Evolutionary conservation across 148 eudicot species (phyloP).

Genomic region (Amaranthus palmeri): DNA sequence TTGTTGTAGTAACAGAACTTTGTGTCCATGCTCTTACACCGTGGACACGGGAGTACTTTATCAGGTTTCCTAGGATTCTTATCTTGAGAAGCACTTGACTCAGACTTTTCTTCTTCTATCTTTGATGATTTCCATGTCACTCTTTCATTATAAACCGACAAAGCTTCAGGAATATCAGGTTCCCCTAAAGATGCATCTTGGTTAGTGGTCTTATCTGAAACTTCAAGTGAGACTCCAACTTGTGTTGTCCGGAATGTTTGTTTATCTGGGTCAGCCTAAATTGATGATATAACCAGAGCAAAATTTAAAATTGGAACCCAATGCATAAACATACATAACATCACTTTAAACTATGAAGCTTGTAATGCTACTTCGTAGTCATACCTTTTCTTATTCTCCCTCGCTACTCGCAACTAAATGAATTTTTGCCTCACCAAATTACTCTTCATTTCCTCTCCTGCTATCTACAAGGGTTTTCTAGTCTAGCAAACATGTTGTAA

Average conservation of each 20-base stretch:
- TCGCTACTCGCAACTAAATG: too few species aligned
- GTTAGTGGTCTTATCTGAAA: constrained; percentile 25
- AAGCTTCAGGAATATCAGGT: constrained; percentile 16
- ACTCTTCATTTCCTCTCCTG: too few species aligned
- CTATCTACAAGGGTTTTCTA: too few species aligned
- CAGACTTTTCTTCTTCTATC: constrained; percentile 34
- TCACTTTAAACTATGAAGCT: too few species aligned
- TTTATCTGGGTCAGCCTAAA: constrained; percentile 14
- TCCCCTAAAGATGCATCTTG: constrained; percentile 16
- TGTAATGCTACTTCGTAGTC: too few species aligned
- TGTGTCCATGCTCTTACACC: constrained; percentile 79
- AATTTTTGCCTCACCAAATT: too few species aligned
- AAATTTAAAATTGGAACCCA: neutral
- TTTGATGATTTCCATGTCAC: constrained; percentile 19
- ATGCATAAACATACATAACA: neutral
- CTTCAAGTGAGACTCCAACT: constrained; percentile 9
- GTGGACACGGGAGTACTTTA: constrained; percentile 67
- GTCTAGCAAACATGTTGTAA: too few species aligned
- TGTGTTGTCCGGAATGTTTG: constrained; percentile 5
- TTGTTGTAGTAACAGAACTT: constrained; percentile 80
- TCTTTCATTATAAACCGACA: constrained; percentile 21
- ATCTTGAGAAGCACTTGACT: constrained; percentile 37
- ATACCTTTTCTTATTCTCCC: too few species aligned
- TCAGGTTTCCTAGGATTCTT: constrained; percentile 64
- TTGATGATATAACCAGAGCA: neutral